Evolutionary conservation across 1,139 yeast genomes (phyloP), one percentile per base, ranked within the genome.

Genomic region (Diutina siamensis): DNA sequence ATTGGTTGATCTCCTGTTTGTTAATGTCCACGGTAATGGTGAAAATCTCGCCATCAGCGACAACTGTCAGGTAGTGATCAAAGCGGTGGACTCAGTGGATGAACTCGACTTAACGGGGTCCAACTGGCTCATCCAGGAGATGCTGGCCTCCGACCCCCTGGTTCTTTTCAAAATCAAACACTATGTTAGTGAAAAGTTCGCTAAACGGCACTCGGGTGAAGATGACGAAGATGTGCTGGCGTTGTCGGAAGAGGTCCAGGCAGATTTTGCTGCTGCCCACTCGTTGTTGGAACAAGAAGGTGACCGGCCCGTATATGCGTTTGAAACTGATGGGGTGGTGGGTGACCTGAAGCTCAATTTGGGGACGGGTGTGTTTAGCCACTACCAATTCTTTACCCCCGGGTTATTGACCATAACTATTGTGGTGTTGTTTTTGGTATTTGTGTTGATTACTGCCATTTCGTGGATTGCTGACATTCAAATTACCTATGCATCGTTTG

Each of bases 401-500:
- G 94, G 89, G 18, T 70, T 84, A 51, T 81, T 82, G 72, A 79
- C 78, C 81, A 70, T 78, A 45, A 64, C 77, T 48, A 62, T 84
- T 47, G 82, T 81, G 21, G 65, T 80, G 2, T 61, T 73, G 35
- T 61, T 80, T 51, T 67, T 83, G 53, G 53, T 80, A 35, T 63
- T 62, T 44, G 66, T 82, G 28, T 65, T 83, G 52, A 57, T 65
- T 47, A 63, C 68, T 44, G 86, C 86, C 7, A 66, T 83, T 51
- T 53, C 68, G 45, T 82, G 92, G 83, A 64, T 83, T 48, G 55
- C 71, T 17, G 64, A 78, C 25, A 65, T 84, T 57, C 78, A 82
- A 59, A 78, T 83, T 52, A 72, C 87, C 50, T 81, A 82, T 68
- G 71, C 72, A 50, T 78, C 92, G 15, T 83, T 84, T 58, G 88